phyloP scores from a whole-genome alignment of 2,329 filamentous ascomycete genomes.

The Hymenoscyphus linearis region DNA sequence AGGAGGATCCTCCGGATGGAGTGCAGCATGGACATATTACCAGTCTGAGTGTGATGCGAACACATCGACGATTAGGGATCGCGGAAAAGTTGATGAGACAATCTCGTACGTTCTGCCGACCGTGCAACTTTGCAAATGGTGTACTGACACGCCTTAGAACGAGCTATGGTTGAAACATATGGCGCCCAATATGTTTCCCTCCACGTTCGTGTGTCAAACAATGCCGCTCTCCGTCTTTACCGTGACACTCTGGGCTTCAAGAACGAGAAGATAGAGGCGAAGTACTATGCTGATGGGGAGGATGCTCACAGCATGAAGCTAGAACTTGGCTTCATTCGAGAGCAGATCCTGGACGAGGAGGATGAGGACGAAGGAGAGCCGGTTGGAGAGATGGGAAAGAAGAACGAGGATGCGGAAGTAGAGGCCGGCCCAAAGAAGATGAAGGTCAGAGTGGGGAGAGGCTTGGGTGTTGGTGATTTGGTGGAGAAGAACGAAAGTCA shows the following conservation, averaged over 20 bases:
- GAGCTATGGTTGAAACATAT: constrained; percentile 95
- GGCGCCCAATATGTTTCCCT: constrained; percentile 88
- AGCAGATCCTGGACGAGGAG: constrained; percentile 46
- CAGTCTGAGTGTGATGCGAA: constrained; percentile 90
- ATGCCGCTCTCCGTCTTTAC: constrained; percentile 86
- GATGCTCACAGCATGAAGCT: constrained; percentile 94
- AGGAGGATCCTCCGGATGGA: constrained; percentile 90
- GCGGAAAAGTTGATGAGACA: constrained; percentile 98
- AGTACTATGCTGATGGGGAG: constrained; percentile 97
- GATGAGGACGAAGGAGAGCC: constrained; percentile 59
- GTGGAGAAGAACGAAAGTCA: constrained; percentile 66
- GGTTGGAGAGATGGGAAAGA: constrained; percentile 59
- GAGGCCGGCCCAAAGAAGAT: constrained; percentile 53
- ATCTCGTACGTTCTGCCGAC: constrained; percentile 61
- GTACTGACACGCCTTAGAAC: constrained; percentile 47
- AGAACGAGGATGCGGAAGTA: constrained; percentile 40
- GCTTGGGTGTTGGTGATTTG: constrained; percentile 71
- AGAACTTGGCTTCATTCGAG: constrained; percentile 58
- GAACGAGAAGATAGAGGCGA: constrained; percentile 77
- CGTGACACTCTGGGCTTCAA: constrained; percentile 86
- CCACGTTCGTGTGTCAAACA: constrained; percentile 92
- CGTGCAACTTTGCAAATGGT: background rate
- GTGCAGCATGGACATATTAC: constrained; percentile 96
- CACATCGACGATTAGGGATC: constrained; percentile 82
- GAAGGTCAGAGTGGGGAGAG: constrained; percentile 80